Evolutionary conservation across 148 eudicot species (phyloP), one percentile per base, ranked within the genome.

Genomic region (Pharnaceum exiguum): DNA sequence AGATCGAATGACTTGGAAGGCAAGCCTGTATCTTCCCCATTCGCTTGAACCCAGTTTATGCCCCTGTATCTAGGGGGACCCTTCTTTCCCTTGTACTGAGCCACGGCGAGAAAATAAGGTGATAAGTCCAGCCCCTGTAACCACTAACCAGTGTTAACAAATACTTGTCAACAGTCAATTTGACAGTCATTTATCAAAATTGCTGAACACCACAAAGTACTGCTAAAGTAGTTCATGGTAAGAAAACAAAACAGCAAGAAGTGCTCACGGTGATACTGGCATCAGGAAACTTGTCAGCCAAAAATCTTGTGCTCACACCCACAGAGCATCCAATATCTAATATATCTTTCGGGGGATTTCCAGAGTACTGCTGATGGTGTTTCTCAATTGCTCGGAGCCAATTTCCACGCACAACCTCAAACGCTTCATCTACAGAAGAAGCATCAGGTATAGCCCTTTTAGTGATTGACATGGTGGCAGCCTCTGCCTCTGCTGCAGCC

Each of bases 401-500:
- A 59, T 91, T 91, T 28, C 97, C 97, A 40, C 97, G 90, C 53
- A 87, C 87, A 45, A 91, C 72, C 51, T 83, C 79, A 69, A 77
- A 80, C 63, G 97, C 97, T 75, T 91, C 96, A 59, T 87, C 87
- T 13, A 82, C 51, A 16, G 97, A 79, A 49, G 89, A 72, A 51
- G 96, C 96, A 66, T 80, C 71, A 10, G 97, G 94, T 65, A 91
- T 79, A 26, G 94, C 78, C 59, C 97, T 68, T 60, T 74, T 91
- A 10, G 75, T 77, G 75, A 91, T 79, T 32, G 96, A 80, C 88
- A 91, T 71, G 23, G 96, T 87, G 54, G 97, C 97, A 24, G 97
- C 79, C 71, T 91, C 97, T 43, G 94, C 97, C 77, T 91, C 97
- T 51, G 97, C 97, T 73, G 97, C 97, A 72, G 97, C 97, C 97